Evolutionary conservation across 2,329 filamentous ascomycete species (phyloP), one percentile per base, ranked within the genome.

Genomic region (Westerdykella ornata): DNA sequence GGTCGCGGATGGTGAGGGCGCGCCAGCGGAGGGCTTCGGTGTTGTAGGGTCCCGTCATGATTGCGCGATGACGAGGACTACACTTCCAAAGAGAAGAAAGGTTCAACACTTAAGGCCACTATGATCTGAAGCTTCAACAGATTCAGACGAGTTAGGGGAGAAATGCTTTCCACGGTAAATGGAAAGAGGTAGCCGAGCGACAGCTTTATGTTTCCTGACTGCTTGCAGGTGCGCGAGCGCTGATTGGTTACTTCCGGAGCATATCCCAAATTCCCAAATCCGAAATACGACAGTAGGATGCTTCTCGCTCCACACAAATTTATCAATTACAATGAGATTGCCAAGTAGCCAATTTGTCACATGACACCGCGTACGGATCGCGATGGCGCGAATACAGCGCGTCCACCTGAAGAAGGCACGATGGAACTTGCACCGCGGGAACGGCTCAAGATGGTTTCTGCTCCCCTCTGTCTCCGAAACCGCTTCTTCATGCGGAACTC

Each of bases 1-100:
- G 39, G 45, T 75, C 68, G 37, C 73, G 69, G 41, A 58, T 63
- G 35, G 65, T 60, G 33, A 75, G 62, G 43, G 73, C 73, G 28
- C 56, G 57, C 62, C 62, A 67, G 11, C 65, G 63, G 26, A 54
- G 47, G 15, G 52, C 44, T 13, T 63, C 55, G 17, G 63, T 67
- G 22, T 26, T 26, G 31, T 18, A 18, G 16, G 31, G 22, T 9
- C 22, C 22, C 8, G 22, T 26, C 22, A 26, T 26, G 7, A 11
- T 7, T 22, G 20, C 5, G 20, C 12, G 22, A 26, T 26, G 22
- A 26, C 8, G 22, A 4, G 22, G 8, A 4, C 7, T 9, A 26
- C 22, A 11, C 12, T 9, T 4, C 7, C 12, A n/a, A n/a, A n/a
- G n/a, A n/a, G n/a, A n/a, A n/a, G 3, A 11, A 8, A 9, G 22